These are phyloP conservation scores for Naganishia randhawae DNA, from an alignment of 768 basidiomycete species.

Conservation along the genomic window DNA sequence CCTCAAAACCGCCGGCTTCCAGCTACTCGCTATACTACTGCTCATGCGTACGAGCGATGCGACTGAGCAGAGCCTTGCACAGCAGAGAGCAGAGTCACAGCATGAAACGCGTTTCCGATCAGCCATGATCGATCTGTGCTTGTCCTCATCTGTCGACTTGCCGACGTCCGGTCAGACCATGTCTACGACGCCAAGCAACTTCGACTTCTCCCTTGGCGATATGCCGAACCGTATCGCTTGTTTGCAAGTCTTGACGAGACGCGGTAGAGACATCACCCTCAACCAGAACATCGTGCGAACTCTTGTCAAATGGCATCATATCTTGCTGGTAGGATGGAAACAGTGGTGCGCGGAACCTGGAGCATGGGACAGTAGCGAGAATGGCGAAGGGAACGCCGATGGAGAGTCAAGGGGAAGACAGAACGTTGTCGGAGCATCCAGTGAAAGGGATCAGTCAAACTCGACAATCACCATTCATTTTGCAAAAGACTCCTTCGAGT, in stretches of 20 bases:
- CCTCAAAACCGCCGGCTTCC: conserved; percentile 21
- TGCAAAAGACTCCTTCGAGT: neutral
- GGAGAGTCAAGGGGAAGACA: conserved; percentile 9
- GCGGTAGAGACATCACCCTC: conserved; percentile 27
- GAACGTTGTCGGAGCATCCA: neutral
- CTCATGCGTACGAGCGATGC: neutral
- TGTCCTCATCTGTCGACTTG: conserved; percentile 12
- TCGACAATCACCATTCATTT: conserved; percentile 18
- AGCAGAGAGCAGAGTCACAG: neutral
- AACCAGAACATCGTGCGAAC: conserved; percentile 18
- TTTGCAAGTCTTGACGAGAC: conserved; percentile 18
- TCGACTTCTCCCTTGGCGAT: conserved; percentile 1
- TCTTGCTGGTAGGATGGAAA: conserved; percentile 37
- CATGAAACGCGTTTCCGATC: conserved; percentile 3
- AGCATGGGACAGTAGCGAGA: neutral
- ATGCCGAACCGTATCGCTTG: conserved; percentile 19
- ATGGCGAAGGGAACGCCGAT: conserved; percentile 27
- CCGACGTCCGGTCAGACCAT: neutral
- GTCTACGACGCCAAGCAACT: neutral
- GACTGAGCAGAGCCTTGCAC: neutral
- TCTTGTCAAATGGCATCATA: conserved; percentile 42
- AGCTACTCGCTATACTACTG: conserved; percentile 17
- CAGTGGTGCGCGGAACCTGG: conserved; percentile 37
- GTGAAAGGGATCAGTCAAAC: conserved; percentile 9
- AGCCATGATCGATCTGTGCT: conserved; percentile 8